These are phyloP conservation scores for Medicago lupulina DNA, from an alignment of 306 rosid genomes.

Conservation along the genomic window DNA sequence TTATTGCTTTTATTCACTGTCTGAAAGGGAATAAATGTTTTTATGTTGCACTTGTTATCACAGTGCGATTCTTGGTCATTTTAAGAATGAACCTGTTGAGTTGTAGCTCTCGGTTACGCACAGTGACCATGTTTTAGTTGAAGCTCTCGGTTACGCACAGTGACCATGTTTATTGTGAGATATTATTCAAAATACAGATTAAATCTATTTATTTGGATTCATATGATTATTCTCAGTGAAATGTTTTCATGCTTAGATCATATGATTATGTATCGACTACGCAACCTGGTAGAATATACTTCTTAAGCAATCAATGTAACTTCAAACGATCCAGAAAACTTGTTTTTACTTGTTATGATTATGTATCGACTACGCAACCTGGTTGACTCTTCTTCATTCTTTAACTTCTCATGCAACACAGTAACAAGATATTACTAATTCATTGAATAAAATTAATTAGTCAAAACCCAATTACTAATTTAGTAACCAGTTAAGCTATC, in stretches of 20 bases:
- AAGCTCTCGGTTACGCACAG: conserved; percentile 24
- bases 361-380: no score
- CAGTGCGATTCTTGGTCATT: conserved; percentile 17
- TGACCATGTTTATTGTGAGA: conserved; percentile 10
- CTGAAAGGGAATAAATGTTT: conserved; percentile 54
- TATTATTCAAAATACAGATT: conserved; percentile 15
- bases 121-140: conserved; percentile 25
- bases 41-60: conserved; percentile 30
- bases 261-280: conserved; percentile 2
- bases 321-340: no score
- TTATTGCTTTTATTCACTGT: conserved; percentile 33
- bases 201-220: conserved; percentile 20
- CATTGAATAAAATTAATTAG: no score
- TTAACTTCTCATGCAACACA: no score
- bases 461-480: no score
- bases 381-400: no score
- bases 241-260: conserved; percentile 1
- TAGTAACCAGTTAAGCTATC: no score
- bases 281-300: neutral
- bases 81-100: conserved; percentile 25
- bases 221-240: conserved; percentile 2
- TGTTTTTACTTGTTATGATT: neutral
- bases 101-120: conserved; percentile 19
- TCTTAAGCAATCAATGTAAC: neutral
- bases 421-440: no score